These are phyloP conservation scores for Seiridium cupressi DNA, from an alignment of 2,329 filamentous ascomycete species.

Conservation along the genomic window DNA sequence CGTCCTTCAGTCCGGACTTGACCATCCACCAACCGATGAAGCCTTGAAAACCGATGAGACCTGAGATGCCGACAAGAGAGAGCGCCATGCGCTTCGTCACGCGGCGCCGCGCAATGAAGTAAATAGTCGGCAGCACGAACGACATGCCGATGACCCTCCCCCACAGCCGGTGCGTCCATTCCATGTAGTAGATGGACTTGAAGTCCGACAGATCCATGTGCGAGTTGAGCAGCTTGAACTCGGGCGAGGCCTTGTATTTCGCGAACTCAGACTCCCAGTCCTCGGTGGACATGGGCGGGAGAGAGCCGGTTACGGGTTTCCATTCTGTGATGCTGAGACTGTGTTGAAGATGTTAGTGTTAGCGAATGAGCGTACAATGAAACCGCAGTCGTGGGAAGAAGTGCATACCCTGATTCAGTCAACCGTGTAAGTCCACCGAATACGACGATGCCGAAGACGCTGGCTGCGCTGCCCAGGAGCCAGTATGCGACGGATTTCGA, in stretches of 20 bases:
- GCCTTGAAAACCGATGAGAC: conserved; percentile 90
- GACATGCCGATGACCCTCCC: conserved; percentile 87
- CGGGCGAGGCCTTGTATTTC: conserved; percentile 88
- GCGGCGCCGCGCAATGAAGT: conserved; percentile 78
- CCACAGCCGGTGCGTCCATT: conserved; percentile 96
- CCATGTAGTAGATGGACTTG: conserved; percentile 99
- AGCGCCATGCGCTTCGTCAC: conserved; percentile 77
- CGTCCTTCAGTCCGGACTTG: conserved; percentile 91
- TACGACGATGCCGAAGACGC: conserved; percentile 95
- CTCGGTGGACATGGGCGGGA: conserved; percentile 73
- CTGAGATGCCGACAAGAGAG: conserved; percentile 79
- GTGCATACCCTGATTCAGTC: conserved; percentile 85
- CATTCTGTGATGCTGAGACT: conserved; percentile 94
- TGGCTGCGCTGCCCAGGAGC: conserved; percentile 86
- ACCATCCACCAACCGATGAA: conserved; percentile 99
- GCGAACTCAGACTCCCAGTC: conserved; percentile 93
- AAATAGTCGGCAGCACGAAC: conserved; percentile 83
- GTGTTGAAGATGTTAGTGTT: conserved; percentile 29
- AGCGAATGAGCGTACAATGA: not conserved
- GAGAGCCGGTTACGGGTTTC: conserved; percentile 89
- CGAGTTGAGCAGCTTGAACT: conserved; percentile 89
- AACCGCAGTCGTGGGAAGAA: too few species aligned
- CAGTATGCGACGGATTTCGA: conserved; percentile 84
- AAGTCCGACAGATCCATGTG: conserved; percentile 92
- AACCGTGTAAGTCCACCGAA: conserved; percentile 91